These are phyloP conservation scores for Silene vulgaris DNA, from an alignment of 179 eudicot genomes.

Conservation along the genomic window DNA sequence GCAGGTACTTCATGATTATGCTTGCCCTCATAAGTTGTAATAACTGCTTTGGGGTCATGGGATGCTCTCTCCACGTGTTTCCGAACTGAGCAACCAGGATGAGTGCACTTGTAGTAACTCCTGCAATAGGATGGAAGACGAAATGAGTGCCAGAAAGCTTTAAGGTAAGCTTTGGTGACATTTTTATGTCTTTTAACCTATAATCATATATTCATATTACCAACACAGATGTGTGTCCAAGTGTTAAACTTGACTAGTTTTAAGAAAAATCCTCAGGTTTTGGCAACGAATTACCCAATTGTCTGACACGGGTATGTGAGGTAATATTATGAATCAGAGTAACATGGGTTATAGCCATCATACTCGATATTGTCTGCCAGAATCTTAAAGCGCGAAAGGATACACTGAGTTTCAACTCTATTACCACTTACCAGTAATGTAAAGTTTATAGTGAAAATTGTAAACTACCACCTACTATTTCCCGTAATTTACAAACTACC, in stretches of 20 bases:
- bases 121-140: conserved; percentile 30
- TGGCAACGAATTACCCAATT: not conserved
- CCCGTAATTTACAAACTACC: too few species aligned
- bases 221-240: not conserved
- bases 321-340: not conserved
- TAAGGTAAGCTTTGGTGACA: not conserved
- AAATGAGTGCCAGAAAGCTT: not conserved
- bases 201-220: not conserved
- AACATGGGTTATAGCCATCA: not conserved
- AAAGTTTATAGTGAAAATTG: too few species aligned
- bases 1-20: conserved; percentile 81
- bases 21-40: conserved; percentile 81
- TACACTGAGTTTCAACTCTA: too few species aligned
- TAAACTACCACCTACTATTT: too few species aligned
- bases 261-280: not conserved
- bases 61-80: conserved; percentile 91
- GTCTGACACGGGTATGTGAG: not conserved
- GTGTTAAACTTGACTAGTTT: not conserved
- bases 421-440: too few species aligned
- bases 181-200: not conserved
- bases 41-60: conserved; percentile 79
- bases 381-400: too few species aligned
- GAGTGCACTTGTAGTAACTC: conserved; percentile 90
- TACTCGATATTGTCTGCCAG: too few species aligned
- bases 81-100: conserved; percentile 76